Base-by-base conservation (phyloP, 2,329 filamentous ascomycete genomes). In the Ophiostoma ulmi region DNA sequence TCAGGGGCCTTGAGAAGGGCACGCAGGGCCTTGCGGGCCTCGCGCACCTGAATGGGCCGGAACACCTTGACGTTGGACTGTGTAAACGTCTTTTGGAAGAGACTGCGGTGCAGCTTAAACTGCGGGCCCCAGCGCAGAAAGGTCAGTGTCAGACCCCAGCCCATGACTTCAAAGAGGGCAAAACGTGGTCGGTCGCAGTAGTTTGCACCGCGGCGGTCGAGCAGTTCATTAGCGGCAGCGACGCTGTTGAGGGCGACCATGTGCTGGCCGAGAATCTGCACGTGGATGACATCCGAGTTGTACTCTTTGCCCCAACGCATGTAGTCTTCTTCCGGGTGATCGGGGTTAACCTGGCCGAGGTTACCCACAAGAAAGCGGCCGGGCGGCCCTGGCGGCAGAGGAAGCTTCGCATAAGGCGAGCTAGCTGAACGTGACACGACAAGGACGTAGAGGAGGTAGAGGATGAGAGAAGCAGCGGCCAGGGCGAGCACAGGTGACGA, bases 281-380 rank as follows among this genome's bases (percentile, higher is more conserved):
- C 74, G 69, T 79, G 69, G 17, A 74, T 38, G 26, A 80, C 71
- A 20, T 80, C 73, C 70, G 78, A 74, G 67, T 73, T 72, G 68
- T 70, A 72, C 36, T 72, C 69, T 22, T 71, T 69, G 36, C 72
- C 70, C 72, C 72, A 73, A 20, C 72, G 70, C 44, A 74, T 72
- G 58, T 72, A 73, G 71, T 72, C 73, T 39, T 70, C 64, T 61
- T 74, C 94, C 35, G 95, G 94, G 78, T 98, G 95, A 76, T 94
- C 88, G 64, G 93, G 94, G 77, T 97, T 97, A 58, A 94, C 94
- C 76, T 94, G 90, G 71, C 97, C 94, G 75, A 99, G 97, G 82
- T 93, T 94, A 80, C 97, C 96, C 75, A 99, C 89, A 69, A 98
- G 85, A 63, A 74, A 70, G 6, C 66, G 69, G 67, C 72, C 72